Evolutionary conservation across 2,329 filamentous ascomycete genomes (phyloP).

Genomic region (Fulvia fulva): DNA sequence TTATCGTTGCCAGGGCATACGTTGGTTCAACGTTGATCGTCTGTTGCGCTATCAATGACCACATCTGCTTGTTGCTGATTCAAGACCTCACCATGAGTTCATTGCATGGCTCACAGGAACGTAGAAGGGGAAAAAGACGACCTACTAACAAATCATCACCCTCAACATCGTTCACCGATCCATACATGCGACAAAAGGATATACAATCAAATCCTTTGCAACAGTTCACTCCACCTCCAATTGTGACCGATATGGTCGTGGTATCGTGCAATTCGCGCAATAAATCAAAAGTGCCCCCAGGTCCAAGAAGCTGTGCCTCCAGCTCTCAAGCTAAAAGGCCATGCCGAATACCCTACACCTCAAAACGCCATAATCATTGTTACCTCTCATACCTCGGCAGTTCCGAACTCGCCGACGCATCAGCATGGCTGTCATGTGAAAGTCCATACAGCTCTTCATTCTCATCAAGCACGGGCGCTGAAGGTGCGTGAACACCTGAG

Average conservation of each 20-base stretch:
- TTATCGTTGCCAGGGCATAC: too few relatives aligned
- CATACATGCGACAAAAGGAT: not conserved
- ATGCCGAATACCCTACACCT: slow-evolving; percentile 1
- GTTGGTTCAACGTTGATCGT: too few relatives aligned
- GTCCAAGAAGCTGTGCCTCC: not conserved
- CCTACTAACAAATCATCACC: not conserved
- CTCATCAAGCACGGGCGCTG: slow-evolving; percentile 13
- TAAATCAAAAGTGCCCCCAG: not conserved
- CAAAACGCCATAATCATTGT: slow-evolving; percentile 5
- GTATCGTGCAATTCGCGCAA: not conserved
- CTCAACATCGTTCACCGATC: not conserved
- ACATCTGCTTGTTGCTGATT: too few relatives aligned
- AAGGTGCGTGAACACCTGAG: slow-evolving; percentile 5
- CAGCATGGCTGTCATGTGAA: slow-evolving; percentile 11
- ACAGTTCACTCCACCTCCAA: not conserved
- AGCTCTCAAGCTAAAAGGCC: not conserved
- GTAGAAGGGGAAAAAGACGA: too few relatives aligned
- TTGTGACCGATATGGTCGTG: not conserved
- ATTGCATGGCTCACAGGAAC: too few relatives aligned
- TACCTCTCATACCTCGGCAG: slow-evolving; percentile 21
- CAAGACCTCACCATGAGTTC: too few relatives aligned
- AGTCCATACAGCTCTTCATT: slow-evolving; percentile 15
- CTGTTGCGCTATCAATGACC: too few relatives aligned
- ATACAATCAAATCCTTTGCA: not conserved
- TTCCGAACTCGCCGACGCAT: slow-evolving; percentile 5